Base-by-base conservation (phyloP, 2,329 filamentous ascomycete species). In the Paraphoma sp. region DNA sequence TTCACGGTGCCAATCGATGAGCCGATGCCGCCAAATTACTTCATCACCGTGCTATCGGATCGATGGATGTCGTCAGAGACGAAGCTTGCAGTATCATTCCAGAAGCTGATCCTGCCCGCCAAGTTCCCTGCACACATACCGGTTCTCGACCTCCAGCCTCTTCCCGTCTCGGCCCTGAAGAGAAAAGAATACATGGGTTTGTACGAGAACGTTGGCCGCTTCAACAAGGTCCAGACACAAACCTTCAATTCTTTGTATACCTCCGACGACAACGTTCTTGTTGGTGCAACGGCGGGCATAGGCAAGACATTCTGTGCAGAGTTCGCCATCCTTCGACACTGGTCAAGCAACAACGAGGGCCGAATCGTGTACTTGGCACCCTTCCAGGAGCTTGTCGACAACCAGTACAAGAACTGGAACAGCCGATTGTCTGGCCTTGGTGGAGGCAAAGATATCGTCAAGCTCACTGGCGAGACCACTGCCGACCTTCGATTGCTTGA, bases 1-100 rank as follows among this genome's bases (percentile, higher is more conserved):
- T 95, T 99, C 68, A 98, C 94, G 0, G 94, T 98, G 3, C 91
- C 95, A 0, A 96, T 99, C 65, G 93, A 92, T 0, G 95, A 99
- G 67, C 96, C 96, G 0, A 96, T 98, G 91, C 95, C 95, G 12
- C 95, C 96, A 0, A 96, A 99, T 76, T 99, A 99, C 80, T 99
- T 99, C 79, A 92, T 99, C 69, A 95, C 93, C 0, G 86, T 99
- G 40, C 81, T 97, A 17, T 98, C 94, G 3, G 95, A 99, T 76
- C 86, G 95, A 65, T 99, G 95, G 95, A 97, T 99, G 92, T 92
- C 97, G 74, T 92, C 94, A 0, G 93, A 99, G 79, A 97, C 93
- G 1, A 93, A 93, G 73, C 82, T 99, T 51, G 90, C 94, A 0
- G 90, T 99, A 1, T 94, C 93, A 0, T 98, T 99, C 81, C 91